Evolutionary conservation across 805 yeast species (phyloP).

Genomic region (Schwanniomyces yamadae): DNA sequence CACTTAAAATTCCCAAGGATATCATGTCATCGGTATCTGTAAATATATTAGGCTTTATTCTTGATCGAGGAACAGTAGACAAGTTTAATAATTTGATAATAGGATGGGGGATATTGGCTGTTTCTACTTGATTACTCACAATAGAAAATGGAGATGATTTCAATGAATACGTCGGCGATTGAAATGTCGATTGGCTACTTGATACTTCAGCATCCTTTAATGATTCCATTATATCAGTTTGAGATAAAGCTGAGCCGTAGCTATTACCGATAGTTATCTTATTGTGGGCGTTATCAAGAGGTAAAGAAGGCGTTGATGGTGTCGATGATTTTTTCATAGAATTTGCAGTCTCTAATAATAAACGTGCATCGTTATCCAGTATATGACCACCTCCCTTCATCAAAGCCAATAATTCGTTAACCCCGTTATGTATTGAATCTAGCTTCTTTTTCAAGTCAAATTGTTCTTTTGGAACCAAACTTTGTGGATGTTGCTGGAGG

Average conservation of each 20-base stretch:
- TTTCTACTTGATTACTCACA: conserved; percentile 30
- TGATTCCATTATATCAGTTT: too few species aligned
- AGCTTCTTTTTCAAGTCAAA: conserved; percentile 16
- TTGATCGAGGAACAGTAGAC: conserved; percentile 4
- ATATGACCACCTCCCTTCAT: conserved; percentile 15
- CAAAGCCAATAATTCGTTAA: conserved; percentile 31
- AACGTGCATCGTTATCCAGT: conserved; percentile 21
- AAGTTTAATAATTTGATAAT: conserved; percentile 28
- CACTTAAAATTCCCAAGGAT: conserved; percentile 46
- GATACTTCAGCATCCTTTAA: background rate
- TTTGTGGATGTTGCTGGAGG: too few species aligned
- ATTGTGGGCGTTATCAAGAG: conserved; percentile 1
- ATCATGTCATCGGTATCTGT: conserved; percentile 46
- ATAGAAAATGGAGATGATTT: conserved; percentile 46
- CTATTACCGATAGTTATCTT: too few species aligned
- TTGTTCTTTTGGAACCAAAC: background rate
- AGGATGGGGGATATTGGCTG: conserved; percentile 32
- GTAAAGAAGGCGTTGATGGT: conserved; percentile 5
- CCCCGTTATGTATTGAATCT: conserved; percentile 33
- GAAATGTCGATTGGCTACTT: conserved; percentile 9
- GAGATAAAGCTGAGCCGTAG: too few species aligned
- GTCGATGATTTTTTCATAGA: conserved; percentile 19
- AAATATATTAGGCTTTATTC: conserved; percentile 9
- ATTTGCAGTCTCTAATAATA: conserved; percentile 25
- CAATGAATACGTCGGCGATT: conserved; percentile 37